Evolutionary conservation across 176 grass and related monocot species (phyloP).

Genomic region (Stipa capillata): DNA sequence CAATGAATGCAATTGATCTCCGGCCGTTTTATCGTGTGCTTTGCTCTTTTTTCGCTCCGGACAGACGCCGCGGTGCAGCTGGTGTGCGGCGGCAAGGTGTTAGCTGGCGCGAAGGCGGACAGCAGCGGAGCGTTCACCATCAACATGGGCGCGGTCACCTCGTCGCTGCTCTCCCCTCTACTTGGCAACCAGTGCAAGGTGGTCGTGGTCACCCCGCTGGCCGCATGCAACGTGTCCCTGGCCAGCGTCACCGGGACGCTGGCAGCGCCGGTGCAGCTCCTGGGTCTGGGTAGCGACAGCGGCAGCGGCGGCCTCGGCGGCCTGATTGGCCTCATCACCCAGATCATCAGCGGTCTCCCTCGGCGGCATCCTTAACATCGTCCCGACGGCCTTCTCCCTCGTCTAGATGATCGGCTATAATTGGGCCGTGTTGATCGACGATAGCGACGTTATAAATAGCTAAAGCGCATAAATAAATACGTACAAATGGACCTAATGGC

Average conservation of each 20-base stretch:
- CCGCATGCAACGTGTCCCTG: slow-evolving; percentile 28
- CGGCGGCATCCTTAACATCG: slow-evolving; percentile 5
- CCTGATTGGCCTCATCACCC: neutral
- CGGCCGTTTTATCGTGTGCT: neutral
- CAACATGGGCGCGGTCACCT: accelerated
- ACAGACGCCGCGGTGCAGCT: slow-evolving; percentile 46
- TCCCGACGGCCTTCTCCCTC: slow-evolving; percentile 1
- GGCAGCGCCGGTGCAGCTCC: slow-evolving; percentile 26
- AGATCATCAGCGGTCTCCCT: neutral
- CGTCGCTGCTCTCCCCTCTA: neutral
- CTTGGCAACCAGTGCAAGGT: slow-evolving; percentile 7
- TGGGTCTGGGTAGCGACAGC: neutral
- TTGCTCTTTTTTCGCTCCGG: neutral
- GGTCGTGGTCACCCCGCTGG: slow-evolving; percentile 34
- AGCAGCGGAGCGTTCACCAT: slow-evolving; percentile 27
- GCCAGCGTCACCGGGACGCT: slow-evolving; percentile 30
- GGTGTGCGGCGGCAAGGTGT: slow-evolving; percentile 15
- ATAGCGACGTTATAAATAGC: neutral
- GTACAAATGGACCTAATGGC: neutral
- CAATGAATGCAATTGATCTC: neutral
- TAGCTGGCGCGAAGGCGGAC: slow-evolving; percentile 30
- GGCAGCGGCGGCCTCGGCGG: neutral
- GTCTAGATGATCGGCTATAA: neutral
- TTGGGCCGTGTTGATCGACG: neutral
- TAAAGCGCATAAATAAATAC: neutral